A percentile compares a stretch with the other conserved stretches of the same genome.
These are phyloP conservation scores for Aureobasidium sp. DNA, from an alignment of 2,329 filamentous ascomycete genomes.

Conservation along the genomic window DNA sequence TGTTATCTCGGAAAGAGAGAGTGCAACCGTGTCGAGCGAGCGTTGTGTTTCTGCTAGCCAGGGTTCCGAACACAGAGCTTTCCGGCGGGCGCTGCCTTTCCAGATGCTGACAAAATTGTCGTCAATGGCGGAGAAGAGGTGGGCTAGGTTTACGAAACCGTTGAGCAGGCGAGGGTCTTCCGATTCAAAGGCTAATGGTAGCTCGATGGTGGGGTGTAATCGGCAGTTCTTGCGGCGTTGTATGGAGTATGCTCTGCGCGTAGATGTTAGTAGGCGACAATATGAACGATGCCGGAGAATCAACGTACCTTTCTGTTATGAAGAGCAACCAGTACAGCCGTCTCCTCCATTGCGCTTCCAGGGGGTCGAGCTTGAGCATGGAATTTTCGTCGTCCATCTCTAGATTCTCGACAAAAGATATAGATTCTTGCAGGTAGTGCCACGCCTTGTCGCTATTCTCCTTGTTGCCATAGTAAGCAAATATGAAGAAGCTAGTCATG, in stretches of 20 bases:
- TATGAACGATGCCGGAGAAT: background rate
- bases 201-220: constrained; percentile 22
- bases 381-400: constrained; percentile 26
- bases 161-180: constrained; percentile 27
- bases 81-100: constrained; percentile 23
- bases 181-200: constrained; percentile 25
- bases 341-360: constrained; percentile 26
- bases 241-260: constrained; percentile 25
- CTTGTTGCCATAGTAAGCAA: constrained; percentile 28
- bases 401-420: constrained; percentile 26
- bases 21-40: constrained; percentile 24
- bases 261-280: background rate
- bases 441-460: constrained; percentile 25
- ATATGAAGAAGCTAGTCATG: constrained; percentile 29
- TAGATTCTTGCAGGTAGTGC: constrained; percentile 28
- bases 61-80: constrained; percentile 25
- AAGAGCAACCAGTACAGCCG: constrained; percentile 29
- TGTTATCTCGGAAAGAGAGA: constrained; percentile 21
- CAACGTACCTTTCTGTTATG: constrained; percentile 23
- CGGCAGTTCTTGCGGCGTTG: constrained; percentile 26
- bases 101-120: constrained; percentile 28
- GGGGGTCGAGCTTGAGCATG: constrained; percentile 23
- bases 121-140: constrained; percentile 28
- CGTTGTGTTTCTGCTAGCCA: constrained; percentile 27
- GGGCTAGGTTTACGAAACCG: constrained; percentile 27